Evolutionary conservation across 179 eudicot genomes (phyloP).

Genomic region (Beta macrorhiza): DNA sequence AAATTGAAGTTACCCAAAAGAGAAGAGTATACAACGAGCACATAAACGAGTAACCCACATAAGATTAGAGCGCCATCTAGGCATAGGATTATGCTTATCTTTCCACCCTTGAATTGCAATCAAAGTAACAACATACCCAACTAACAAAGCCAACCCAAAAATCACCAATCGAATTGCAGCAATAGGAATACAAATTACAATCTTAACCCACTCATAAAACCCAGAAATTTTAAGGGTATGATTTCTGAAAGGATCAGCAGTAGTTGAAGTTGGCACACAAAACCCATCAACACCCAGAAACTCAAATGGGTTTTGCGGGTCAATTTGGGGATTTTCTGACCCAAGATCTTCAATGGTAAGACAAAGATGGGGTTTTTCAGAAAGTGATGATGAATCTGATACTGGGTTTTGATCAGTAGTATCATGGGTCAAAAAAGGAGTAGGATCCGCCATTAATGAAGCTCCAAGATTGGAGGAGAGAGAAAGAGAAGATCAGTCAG

Average conservation of each 20-base stretch:
- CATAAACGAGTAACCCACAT: conserved; percentile 84
- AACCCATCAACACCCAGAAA: conserved; percentile 47
- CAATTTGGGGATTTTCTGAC: conserved; percentile 11
- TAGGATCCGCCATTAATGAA: conserved; percentile 2
- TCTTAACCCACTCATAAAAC: conserved; percentile 87
- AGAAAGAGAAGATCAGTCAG: too few relatives aligned
- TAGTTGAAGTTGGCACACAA: conserved; percentile 41
- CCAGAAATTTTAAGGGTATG: conserved; percentile 63
- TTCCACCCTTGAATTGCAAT: conserved; percentile 79
- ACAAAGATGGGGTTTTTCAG: conserved; percentile 10
- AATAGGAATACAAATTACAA: conserved; percentile 58
- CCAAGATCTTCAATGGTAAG: not conserved
- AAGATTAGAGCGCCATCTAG: conserved; percentile 70
- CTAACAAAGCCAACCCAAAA: conserved; percentile 57
- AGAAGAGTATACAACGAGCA: conserved; percentile 75
- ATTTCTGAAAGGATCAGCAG: conserved; percentile 78
- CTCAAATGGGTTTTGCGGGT: conserved; percentile 40
- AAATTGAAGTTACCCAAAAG: conserved; percentile 62
- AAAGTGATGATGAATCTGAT: conserved; percentile 1
- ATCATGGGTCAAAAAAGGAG: conserved; percentile 1
- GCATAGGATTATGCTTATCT: conserved; percentile 81
- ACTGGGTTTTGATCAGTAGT: not conserved
- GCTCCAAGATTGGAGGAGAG: conserved; percentile 11
- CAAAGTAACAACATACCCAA: conserved; percentile 68
- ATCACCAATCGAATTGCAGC: conserved; percentile 54